Base-by-base conservation (phyloP, 148 eudicot genomes). In the Chenopodium quinoa region DNA sequence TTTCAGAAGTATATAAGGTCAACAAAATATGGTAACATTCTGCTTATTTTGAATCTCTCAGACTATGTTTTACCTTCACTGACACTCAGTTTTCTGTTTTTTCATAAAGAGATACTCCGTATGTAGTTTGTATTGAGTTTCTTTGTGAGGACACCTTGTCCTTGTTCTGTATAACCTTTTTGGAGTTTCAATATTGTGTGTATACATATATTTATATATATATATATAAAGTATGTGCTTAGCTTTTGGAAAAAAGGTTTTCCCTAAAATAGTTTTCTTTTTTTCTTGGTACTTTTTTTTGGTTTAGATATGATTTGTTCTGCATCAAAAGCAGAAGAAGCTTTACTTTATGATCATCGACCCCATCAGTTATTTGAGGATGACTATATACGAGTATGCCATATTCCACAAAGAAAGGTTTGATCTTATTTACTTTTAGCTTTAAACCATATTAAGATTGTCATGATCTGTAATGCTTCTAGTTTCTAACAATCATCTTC, bases 321-420 rank as follows among this genome's bases (percentile, higher is more conserved):
- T 67, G 73, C 82, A 31, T 79, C 64, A 71, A 83, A 63, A 71
- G 70, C 71, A 23, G 78, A 84, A 79, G 83, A 77, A 80, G 75
- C 87, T 73, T 84, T 90, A 63, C 81, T 95, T 40, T 90, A 89
- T 83, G 98, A 95, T 78, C 98, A 95, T 83, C 89, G 94, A 63
- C 93, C 98, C 56, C 86, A 79, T 78, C 87, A 83, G 71, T 81
- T 95, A 84, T 85, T 84, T 9, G 91, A 92, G 83, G 89, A 90
- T 77, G 95, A 90, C 79, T 91, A 86, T 77, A 54, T 90, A 56
- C 86, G 98, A 77, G 94, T 95, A 74, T 88, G 96, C 83, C 87
- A 81, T 79, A 86, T 95, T 79, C 98, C 98, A 60, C 92, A 19
- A 67, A 89, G 84, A 82, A 95, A 95, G 97, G 97, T 93, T 58